Conservation (phyloP, 2,329 filamentous ascomycete genomes). For the Pseudogymnoascus sp. region DNA sequence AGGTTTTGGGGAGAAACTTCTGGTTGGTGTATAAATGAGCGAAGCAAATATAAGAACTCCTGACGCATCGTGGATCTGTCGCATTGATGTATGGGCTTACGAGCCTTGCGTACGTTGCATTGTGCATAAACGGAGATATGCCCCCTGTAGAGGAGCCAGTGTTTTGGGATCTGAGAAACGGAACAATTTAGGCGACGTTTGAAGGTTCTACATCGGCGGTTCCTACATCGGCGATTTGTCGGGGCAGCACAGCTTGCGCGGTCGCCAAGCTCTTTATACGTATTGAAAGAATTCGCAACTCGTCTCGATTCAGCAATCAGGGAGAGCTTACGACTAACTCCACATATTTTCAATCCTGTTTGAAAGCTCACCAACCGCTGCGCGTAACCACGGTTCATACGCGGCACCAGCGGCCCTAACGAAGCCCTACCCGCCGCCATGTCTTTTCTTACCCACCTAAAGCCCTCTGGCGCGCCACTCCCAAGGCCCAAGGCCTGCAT, state of each 20-base stretch:
- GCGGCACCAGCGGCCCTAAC: conserved; percentile 1
- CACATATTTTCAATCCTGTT: background rate
- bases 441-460: background rate
- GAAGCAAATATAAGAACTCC: conserved; percentile 3
- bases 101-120: background rate
- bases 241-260: background rate
- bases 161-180: background rate
- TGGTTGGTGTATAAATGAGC: conserved; percentile 7
- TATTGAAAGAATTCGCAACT: background rate
- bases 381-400: background rate
- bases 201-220: background rate
- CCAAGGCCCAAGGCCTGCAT: background rate
- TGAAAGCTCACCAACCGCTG: background rate
- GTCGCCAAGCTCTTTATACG: background rate
- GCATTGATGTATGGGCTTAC: conserved; percentile 7
- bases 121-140: background rate
- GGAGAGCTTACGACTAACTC: conserved; percentile 1
- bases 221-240: background rate
- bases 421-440: conserved; percentile 3
- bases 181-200: background rate
- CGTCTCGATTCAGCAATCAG: background rate
- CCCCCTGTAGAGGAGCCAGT: background rate
- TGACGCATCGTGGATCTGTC: background rate
- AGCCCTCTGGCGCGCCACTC: background rate
- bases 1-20: background rate